Evolutionary conservation across 306 rosid genomes (phyloP).

Genomic region (Trifolium repens): DNA sequence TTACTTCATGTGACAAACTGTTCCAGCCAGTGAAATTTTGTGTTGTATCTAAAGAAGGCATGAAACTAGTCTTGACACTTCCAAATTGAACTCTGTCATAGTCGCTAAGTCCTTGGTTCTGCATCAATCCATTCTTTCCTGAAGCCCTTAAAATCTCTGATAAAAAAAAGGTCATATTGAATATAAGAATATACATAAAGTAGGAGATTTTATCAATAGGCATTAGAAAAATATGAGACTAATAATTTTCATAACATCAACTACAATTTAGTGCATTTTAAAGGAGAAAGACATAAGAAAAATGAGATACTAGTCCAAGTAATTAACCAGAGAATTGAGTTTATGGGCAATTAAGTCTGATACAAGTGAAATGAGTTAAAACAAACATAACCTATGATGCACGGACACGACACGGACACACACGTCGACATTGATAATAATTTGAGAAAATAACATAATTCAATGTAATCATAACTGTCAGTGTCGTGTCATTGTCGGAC

Average conservation of each 20-base stretch:
- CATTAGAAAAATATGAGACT: neutral
- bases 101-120: slow-evolving; percentile 54
- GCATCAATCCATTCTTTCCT: slow-evolving; percentile 58
- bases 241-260: neutral
- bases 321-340: neutral
- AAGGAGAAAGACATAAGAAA: neutral
- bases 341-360: neutral
- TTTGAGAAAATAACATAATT: no score
- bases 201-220: neutral
- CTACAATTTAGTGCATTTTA: neutral
- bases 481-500: no score
- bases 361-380: neutral
- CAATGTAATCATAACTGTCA: no score
- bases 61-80: slow-evolving; percentile 42
- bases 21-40: slow-evolving; percentile 58
- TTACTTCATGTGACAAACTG: slow-evolving; percentile 56
- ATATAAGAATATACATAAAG: slow-evolving; percentile 28
- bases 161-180: slow-evolving; percentile 4
- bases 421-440: no score
- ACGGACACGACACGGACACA: no score
- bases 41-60: slow-evolving; percentile 49
- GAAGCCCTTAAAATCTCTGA: slow-evolving; percentile 62
- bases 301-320: neutral
- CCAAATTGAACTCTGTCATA: slow-evolving; percentile 52
- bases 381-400: no score